Evolutionary conservation across 225 moss, liverwort and hornwort genomes (phyloP), one percentile per base, ranked within the genome.

Genomic region (Antitrichia curtipendula): DNA sequence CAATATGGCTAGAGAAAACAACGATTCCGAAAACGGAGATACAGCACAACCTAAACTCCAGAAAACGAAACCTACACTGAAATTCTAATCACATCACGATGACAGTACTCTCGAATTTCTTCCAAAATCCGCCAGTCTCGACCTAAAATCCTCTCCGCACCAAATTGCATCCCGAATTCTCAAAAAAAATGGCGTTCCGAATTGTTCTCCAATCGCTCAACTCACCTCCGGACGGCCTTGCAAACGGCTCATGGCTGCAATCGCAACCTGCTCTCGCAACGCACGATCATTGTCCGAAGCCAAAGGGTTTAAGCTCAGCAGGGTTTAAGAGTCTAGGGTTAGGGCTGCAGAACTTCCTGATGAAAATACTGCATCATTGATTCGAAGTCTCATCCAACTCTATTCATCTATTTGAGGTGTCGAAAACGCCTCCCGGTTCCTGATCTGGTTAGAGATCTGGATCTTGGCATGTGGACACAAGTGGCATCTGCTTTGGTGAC

Each of bases 181-280:
- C 66, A 19, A 52, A 13, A n/a, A 31, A 18, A 53, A 23, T 38
- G 20, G 53, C 20, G 14, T 15, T 16, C 34, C 56, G 11, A 69
- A 43, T 40, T 47, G 1, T 6, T 28, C 32, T 27, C 9, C 24
- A 61, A n/a, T 80, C 45, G 10, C 36, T 80, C 10, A 34, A 58
- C 81, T 82, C 58, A 93, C 94, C 94, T 93, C 92, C 45, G 94
- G 94, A 24, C 94, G 93, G 78, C 93, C 94, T 81, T 94, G 94
- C 91, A 94, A 85, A n/a, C 94, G 94, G 71, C 91, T 91, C 94
- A 94, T 94, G 85, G 92, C 89, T 91, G 86, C 89, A 32, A 81
- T 62, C 65, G 81, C 90, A 92, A 87, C 83, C 84, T 8, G 57
- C 45, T 58, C 57, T 25, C 65, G 45, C 41, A 40, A 73, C 36